Percentiles rank a stretch among this genome's conserved stretches.
These are phyloP conservation scores for Fraxinus ornus DNA, from an alignment of 305 asterid genomes.

Conservation along the genomic window DNA sequence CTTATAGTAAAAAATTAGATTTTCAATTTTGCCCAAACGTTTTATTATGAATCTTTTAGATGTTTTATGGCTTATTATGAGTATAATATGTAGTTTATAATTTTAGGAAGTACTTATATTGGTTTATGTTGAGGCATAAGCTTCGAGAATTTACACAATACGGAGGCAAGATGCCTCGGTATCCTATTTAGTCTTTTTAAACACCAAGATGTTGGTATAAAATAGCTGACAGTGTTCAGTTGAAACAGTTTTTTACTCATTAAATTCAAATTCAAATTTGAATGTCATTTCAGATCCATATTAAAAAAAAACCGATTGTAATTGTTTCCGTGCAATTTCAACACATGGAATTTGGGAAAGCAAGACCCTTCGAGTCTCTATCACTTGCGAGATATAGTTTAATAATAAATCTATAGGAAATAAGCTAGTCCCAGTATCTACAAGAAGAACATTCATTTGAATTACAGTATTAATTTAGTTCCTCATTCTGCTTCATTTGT, in stretches of 20 bases:
- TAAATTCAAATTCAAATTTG: not conserved
- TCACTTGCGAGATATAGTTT: not conserved
- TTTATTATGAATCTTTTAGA: too few species aligned
- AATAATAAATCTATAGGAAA: not conserved
- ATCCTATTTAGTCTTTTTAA: not conserved
- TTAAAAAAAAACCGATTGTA: not conserved
- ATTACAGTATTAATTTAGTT: not conserved
- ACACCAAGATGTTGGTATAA: not conserved
- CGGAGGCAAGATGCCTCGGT: not conserved
- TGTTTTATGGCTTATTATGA: too few species aligned
- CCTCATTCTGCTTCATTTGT: not conserved
- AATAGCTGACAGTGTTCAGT: not conserved
- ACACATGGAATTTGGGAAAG: not conserved
- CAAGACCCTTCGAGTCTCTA: not conserved
- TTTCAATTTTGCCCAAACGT: too few species aligned
- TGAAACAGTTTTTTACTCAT: not conserved
- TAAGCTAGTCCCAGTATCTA: not conserved
- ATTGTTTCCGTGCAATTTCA: not conserved
- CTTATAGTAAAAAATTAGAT: too few species aligned
- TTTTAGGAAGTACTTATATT: too few species aligned
- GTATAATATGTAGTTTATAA: too few species aligned
- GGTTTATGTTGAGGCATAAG: too few species aligned
- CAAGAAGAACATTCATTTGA: not conserved
- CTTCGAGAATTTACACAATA: too few species aligned
- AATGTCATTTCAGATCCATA: not conserved